These are phyloP conservation scores for Curvularia verruculosa DNA, from an alignment of 2,329 filamentous ascomycete genomes.

Conservation along the genomic window DNA sequence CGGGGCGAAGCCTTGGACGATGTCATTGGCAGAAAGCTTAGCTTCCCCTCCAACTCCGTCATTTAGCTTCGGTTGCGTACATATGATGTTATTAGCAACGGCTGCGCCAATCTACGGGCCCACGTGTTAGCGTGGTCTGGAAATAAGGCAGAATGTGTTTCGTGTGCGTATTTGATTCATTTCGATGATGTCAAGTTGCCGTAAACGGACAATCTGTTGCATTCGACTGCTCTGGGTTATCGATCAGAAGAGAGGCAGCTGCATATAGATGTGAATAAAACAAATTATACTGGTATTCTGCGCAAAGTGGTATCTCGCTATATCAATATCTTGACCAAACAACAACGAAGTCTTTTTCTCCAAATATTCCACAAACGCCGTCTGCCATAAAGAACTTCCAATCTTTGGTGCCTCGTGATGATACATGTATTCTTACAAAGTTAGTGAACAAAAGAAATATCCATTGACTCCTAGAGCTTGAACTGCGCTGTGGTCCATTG, in stretches of 20 bases:
- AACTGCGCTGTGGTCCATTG: slow-evolving; percentile 47
- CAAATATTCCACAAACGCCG: slow-evolving; percentile 9
- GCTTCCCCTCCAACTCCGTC: neutral
- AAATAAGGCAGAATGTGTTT: neutral
- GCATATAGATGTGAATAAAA: neutral
- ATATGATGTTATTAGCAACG: neutral
- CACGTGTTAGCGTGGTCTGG: neutral
- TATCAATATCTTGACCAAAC: neutral
- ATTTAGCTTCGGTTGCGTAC: neutral
- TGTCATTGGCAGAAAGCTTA: slow-evolving; percentile 16
- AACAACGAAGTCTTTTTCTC: neutral
- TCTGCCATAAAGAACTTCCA: neutral
- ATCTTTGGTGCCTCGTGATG: neutral
- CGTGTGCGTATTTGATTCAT: neutral
- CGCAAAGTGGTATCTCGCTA: slow-evolving; percentile 15
- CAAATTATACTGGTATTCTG: slow-evolving; percentile 5
- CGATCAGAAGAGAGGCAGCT: neutral
- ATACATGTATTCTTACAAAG: slow-evolving; percentile 5
- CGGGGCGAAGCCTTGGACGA: slow-evolving; percentile 5
- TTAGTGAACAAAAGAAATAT: neutral
- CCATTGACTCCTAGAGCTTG: slow-evolving; percentile 38
- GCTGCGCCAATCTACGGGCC: neutral
- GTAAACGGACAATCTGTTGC: neutral
- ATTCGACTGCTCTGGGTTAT: neutral
- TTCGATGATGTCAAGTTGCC: neutral